phyloP scores from a whole-genome alignment of 2,329 filamentous ascomycete species.

The Colletotrichum endophyticum region DNA sequence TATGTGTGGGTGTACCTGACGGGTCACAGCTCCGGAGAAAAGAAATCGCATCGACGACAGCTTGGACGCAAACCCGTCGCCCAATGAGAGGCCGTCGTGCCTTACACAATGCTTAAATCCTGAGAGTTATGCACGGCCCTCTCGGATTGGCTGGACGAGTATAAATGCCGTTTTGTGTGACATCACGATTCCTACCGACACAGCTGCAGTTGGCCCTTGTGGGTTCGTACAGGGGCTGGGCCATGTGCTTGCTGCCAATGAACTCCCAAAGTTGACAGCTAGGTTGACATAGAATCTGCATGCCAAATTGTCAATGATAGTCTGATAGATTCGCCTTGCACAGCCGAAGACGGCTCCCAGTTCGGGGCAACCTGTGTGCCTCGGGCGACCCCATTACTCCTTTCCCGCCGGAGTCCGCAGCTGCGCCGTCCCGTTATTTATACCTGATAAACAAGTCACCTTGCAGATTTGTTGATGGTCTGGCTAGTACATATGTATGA shows the following conservation, averaged over 20 bases:
- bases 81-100: neutral
- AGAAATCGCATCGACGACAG: neutral
- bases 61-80: neutral
- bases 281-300: neutral
- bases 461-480: neutral
- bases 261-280: neutral
- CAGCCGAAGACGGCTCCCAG: neutral
- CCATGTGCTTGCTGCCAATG: neutral
- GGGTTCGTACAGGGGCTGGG: neutral
- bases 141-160: neutral
- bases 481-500: neutral
- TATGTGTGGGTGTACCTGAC: neutral
- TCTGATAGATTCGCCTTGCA: neutral
- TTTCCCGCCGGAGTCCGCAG: neutral
- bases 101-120: neutral
- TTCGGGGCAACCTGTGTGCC: neutral
- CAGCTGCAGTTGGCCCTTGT: neutral
- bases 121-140: neutral
- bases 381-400: neutral
- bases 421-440: neutral
- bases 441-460: neutral
- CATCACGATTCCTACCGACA: slow-evolving; percentile 5
- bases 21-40: neutral
- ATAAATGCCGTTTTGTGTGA: neutral
- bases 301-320: neutral